Base-by-base conservation (phyloP, 140 eudicot genomes). In the Senecio squalidus region DNA sequence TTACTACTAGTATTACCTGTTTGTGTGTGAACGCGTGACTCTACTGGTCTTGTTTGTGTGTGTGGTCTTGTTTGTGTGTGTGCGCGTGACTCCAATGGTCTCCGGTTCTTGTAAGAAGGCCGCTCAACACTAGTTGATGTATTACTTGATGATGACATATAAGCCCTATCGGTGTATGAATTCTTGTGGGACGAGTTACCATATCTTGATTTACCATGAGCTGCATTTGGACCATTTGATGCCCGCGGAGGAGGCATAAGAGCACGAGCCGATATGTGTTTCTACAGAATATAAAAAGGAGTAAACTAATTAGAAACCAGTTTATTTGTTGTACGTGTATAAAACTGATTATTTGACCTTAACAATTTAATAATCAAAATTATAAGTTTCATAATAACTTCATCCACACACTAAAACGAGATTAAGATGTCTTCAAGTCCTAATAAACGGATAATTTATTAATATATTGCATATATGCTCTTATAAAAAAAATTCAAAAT, bases 221-320 rank as follows among this genome's bases (percentile, higher is more conserved):
- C 44, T 34, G 83, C 38, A 39, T 27, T 48, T 41, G 68, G 44
- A 38, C 59, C 76, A 34, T 61, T 65, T 38, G 92, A 82, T 53
- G 86, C 86, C 33, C 95, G 82, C 8, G 92, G 95, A 29, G 98
- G 96, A 0, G 98, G 96, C 94, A 86, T 87, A 43, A 91, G 73
- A 31, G 82, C 83, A 41, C 92, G 95, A 29, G 95, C 96, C 22
- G 93, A 81, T 6, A 81, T 55, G 68, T 84, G 93, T 55, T 73
- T 74, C 92, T 86, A 74, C 31, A 29, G 6, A 41, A 68, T 47
- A 46, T 4, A 49, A 22, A 72, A 39, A 66, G 8, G 14, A 61
- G 7, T 9, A 30, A 9, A 21, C 10, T 5, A 21, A 49, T n/a
- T 3, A 33, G 29, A 17, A 28, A 9, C 10, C 20, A 13, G 8